Conservation (phyloP, 169 alveolate genomes). For the Amoebophrya sp. region DNA sequence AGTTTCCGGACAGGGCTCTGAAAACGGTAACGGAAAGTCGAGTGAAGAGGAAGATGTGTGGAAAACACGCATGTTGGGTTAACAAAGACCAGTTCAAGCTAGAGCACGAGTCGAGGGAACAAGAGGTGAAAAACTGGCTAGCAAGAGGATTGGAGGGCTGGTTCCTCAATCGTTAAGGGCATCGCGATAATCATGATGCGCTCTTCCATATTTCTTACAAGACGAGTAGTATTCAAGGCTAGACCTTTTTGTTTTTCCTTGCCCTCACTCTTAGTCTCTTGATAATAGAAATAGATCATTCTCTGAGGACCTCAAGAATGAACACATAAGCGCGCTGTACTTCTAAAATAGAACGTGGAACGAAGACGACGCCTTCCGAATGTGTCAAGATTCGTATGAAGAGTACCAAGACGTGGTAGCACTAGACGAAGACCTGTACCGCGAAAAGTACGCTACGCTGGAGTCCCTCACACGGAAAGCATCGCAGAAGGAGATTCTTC, state of each 20-base stretch:
- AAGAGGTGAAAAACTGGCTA: not conserved
- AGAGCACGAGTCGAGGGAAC: not conserved
- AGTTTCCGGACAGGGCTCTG: not conserved
- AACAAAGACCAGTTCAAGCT: not conserved
- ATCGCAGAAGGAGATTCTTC: not conserved
- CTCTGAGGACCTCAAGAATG: too few species aligned
- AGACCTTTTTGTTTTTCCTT: too few species aligned
- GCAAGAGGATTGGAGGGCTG: not conserved
- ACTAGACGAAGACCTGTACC: not conserved
- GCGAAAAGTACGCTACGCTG: not conserved
- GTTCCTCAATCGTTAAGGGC: too few species aligned
- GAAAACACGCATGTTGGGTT: not conserved
- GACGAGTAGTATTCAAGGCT: too few species aligned
- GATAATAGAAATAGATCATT: too few species aligned
- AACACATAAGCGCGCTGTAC: too few species aligned
- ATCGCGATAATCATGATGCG: too few species aligned
- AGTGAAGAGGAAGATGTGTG: not conserved
- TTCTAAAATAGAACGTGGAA: not conserved
- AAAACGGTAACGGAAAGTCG: not conserved
- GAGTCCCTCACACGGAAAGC: not conserved
- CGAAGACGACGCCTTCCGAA: not conserved
- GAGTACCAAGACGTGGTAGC: not conserved
- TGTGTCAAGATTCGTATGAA: not conserved
- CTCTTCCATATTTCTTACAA: too few species aligned
- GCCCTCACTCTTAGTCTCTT: too few species aligned